Percentiles rank a stretch among this genome's conserved stretches.
phyloP scores from a whole-genome alignment of 768 basidiomycete genomes.

The Lactarius hatsudake region DNA sequence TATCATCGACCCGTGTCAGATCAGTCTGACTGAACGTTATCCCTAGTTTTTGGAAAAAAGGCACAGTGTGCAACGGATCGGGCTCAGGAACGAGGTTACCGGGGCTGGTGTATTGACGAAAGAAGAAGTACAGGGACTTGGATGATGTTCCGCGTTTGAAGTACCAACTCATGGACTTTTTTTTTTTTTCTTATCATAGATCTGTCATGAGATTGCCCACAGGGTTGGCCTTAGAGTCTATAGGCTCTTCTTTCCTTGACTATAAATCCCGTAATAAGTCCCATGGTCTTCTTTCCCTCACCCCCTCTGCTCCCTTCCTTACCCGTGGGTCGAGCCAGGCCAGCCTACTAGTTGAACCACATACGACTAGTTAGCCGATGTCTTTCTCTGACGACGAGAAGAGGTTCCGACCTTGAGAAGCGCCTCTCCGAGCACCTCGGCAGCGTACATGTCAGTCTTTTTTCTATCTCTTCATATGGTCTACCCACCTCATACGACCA shows the following conservation, averaged over 20 bases:
- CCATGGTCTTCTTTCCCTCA: not conserved
- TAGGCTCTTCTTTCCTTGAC: too few species aligned
- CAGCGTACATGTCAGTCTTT: not conserved
- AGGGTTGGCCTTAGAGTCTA: not conserved
- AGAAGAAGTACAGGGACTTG: not conserved
- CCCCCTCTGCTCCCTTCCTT: not conserved
- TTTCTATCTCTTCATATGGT: not conserved
- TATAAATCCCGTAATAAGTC: conserved; percentile 1
- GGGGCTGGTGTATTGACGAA: not conserved
- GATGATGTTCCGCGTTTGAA: not conserved
- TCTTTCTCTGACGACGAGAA: conserved; percentile 29
- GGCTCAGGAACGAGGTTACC: not conserved
- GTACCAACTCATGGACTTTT: not conserved
- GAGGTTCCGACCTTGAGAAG: conserved; percentile 29
- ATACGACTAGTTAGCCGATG: conserved; percentile 21
- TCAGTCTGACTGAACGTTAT: not conserved
- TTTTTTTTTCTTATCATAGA: not conserved
- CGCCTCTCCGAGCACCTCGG: not conserved
- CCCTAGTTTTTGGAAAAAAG: too few species aligned
- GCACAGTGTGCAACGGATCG: not conserved
- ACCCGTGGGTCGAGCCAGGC: not conserved
- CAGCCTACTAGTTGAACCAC: conserved; percentile 4
- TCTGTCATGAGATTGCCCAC: not conserved
- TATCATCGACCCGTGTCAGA: not conserved
- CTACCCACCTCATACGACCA: not conserved